phyloP scores from a whole-genome alignment of 257 asterid genomes.

The Ehretia macrophylla region DNA sequence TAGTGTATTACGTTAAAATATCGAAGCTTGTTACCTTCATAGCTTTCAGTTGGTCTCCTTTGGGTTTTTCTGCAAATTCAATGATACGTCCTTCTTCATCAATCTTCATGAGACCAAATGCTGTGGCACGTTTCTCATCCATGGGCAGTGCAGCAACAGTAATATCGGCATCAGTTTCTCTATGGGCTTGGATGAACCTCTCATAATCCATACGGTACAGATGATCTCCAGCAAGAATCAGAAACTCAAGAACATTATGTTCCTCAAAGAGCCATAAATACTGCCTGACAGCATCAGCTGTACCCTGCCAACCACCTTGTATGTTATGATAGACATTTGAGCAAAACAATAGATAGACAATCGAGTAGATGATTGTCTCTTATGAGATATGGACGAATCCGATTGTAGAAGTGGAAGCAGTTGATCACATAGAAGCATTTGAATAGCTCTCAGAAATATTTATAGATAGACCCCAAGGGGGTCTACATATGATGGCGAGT shows the following conservation, averaged over 20 bases:
- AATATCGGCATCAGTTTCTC: slow-evolving; percentile 98
- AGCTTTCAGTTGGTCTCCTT: slow-evolving; percentile 82
- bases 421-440: too few relatives aligned
- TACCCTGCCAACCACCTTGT: slow-evolving; percentile 49
- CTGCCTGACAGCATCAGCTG: slow-evolving; percentile 98
- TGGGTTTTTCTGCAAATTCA: slow-evolving; percentile 92
- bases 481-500: too few relatives aligned
- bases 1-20: too few relatives aligned
- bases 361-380: slow-evolving; percentile 4
- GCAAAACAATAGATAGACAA: slow-evolving; percentile 7
- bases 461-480: too few relatives aligned
- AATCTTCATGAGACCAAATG: slow-evolving; percentile 94
- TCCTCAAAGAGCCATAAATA: slow-evolving; percentile 91
- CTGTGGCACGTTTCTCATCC: slow-evolving; percentile 95
- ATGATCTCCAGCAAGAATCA: slow-evolving; percentile 95
- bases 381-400: too few relatives aligned
- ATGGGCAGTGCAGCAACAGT: slow-evolving; percentile 96
- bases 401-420: too few relatives aligned
- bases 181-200: slow-evolving; percentile 89
- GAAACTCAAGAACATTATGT: slow-evolving; percentile 76
- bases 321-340: slow-evolving; percentile 9
- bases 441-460: too few relatives aligned
- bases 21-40: slow-evolving; percentile 57
- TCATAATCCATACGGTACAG: slow-evolving; percentile 93
- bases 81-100: slow-evolving; percentile 93